Base-by-base conservation (phyloP, 1,139 yeast species). In the Yamadazyma triangularis region DNA sequence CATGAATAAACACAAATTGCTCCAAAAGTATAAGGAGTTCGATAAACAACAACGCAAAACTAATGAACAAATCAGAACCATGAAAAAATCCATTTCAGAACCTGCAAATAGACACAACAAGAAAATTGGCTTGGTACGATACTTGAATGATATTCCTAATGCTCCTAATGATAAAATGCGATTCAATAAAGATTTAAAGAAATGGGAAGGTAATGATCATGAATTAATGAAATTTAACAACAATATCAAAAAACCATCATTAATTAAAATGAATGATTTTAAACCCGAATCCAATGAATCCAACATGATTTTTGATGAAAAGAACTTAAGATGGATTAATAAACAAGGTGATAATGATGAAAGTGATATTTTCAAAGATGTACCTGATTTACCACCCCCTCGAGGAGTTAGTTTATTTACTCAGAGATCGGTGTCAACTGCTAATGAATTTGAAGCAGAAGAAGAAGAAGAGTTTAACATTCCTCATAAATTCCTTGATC, bases 151-250 rank as follows among this genome's bases (percentile, higher is more conserved):
- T 9, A 40, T 51, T 1, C 54, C 59, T 1, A 28, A 33, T 12
- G 33, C 45, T 2, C 37, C 42, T 9, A 42, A 41, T 22, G 28
- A 40, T 8, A 47, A 41, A 13, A 80, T 79, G 88, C 66, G 59
- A 30, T 79, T 66, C 42, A 77, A 80, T 42, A 68, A 78, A 4
- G 50, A 49, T 11, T 62, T 67, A 22, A 66, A 64, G 35, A 55
- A 58, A 25, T 80, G 88, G 88, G 87, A 79, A 48, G 88, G 88
- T 3, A 80, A 80, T 44, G 83, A 79, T 28, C 61, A 62, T 13
- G 85, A 77, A 25, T 55, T 76, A 31, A 52, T 68, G 32, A 60
- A 65, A 36, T 77, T 77, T 45, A 77, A 73, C 26, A n/a, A n/a
- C n/a, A 48, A 47, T 15, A 21, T 43, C 13, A 48, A 47, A 15